phyloP scores from a whole-genome alignment of 2,329 filamentous ascomycete genomes.

The Aspergillus piperis region DNA sequence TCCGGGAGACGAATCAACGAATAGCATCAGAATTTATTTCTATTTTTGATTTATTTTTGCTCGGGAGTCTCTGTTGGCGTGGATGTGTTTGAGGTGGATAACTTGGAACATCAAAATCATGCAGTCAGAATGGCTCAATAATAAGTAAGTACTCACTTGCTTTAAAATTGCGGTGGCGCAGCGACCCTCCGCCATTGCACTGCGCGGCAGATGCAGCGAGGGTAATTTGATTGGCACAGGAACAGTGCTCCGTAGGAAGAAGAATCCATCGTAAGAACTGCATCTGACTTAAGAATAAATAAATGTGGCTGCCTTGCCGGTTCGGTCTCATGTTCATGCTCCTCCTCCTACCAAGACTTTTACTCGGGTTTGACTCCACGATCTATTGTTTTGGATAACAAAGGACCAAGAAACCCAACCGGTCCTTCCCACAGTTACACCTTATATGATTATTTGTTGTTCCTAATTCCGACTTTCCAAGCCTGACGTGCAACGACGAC shows the following conservation, averaged over 20 bases:
- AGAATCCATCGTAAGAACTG: not conserved
- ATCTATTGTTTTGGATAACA: not conserved
- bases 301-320: slow-evolving; percentile 3
- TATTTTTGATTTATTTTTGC: too few relatives aligned
- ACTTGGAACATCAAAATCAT: too few relatives aligned
- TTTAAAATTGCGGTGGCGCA: not conserved
- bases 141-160: too few relatives aligned
- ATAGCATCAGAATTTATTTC: not conserved
- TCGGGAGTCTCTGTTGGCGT: too few relatives aligned
- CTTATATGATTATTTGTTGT: too few relatives aligned
- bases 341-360: not conserved
- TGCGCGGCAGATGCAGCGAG: not conserved
- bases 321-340: not conserved
- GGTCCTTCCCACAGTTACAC: not conserved
- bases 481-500: not conserved
- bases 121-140: too few relatives aligned
- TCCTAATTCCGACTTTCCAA: not conserved
- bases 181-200: not conserved
- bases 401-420: not conserved
- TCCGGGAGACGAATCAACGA: not conserved
- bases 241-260: not conserved
- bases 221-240: too few relatives aligned
- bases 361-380: not conserved
- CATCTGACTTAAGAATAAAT: not conserved
- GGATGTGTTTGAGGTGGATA: too few relatives aligned